phyloP scores from a whole-genome alignment of 805 yeast species.

The Ascoidea tarda region DNA sequence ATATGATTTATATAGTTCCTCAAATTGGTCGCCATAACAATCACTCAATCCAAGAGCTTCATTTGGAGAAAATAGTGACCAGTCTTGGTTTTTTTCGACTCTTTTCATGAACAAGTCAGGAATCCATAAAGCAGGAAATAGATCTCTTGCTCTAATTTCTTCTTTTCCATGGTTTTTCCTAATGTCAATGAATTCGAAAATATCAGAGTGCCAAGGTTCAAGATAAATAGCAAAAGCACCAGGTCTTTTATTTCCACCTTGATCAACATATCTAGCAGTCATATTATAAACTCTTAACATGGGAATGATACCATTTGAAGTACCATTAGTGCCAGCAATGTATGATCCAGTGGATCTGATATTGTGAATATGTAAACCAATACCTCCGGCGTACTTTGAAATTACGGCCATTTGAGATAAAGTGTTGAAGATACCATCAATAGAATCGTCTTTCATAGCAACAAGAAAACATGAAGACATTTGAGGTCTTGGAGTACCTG shows the following conservation, averaged over 20 bases:
- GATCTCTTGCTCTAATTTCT: slow-evolving; percentile 84
- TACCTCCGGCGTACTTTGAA: slow-evolving; percentile 92
- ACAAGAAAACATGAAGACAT: slow-evolving; percentile 87
- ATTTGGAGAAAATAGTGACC: slow-evolving; percentile 87
- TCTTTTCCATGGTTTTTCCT: slow-evolving; percentile 93
- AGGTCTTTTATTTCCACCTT: slow-evolving; percentile 96
- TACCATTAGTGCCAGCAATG: slow-evolving; percentile 86
- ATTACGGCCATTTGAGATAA: slow-evolving; percentile 80
- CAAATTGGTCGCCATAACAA: slow-evolving; percentile 76
- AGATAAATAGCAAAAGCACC: slow-evolving; percentile 92
- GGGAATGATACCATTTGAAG: slow-evolving; percentile 88
- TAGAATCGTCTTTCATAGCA: slow-evolving; percentile 88
- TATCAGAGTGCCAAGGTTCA: slow-evolving; percentile 96
- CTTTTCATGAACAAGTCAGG: slow-evolving; percentile 90
- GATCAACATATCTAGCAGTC: slow-evolving; percentile 95
- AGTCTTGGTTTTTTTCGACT: slow-evolving; percentile 61
- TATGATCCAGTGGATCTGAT: slow-evolving; percentile 78
- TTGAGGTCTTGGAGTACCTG: slow-evolving; percentile 77
- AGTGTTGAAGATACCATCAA: slow-evolving; percentile 89
- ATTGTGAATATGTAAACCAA: slow-evolving; percentile 81
- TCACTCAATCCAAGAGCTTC: slow-evolving; percentile 80
- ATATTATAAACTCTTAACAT: slow-evolving; percentile 91
- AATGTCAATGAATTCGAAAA: slow-evolving; percentile 73
- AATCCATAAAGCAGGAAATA: slow-evolving; percentile 89
- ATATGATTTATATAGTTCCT: slow-evolving; percentile 51